Conservation (phyloP, 176 grass and related monocot genomes). For the Bonia amplexicaulis region DNA sequence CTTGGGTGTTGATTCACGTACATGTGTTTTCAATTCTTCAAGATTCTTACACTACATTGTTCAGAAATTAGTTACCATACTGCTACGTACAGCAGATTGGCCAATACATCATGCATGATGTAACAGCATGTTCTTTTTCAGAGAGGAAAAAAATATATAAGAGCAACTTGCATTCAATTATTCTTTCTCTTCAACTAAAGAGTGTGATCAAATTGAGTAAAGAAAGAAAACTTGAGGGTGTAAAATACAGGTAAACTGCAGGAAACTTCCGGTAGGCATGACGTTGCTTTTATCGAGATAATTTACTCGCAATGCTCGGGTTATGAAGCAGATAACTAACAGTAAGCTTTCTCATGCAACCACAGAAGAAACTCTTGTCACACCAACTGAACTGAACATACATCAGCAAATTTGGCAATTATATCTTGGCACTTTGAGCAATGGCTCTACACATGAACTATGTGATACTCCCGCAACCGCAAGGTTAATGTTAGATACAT, state of each 20-base stretch:
- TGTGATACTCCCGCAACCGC: neutral
- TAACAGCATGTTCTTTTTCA: neutral
- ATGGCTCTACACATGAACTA: neutral
- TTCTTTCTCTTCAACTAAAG: neutral
- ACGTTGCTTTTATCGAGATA: neutral
- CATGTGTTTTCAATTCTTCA: neutral
- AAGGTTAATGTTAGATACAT: neutral
- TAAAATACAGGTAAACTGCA: neutral
- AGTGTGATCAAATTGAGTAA: neutral
- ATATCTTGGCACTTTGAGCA: neutral
- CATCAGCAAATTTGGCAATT: neutral
- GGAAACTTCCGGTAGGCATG: neutral
- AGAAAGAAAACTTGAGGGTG: neutral
- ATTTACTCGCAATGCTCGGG: neutral
- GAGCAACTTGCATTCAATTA: neutral
- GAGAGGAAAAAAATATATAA: neutral
- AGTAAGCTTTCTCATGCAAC: neutral
- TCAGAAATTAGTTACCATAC: slow-evolving; percentile 1
- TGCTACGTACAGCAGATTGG: slow-evolving; percentile 1
- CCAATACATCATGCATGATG: neutral
- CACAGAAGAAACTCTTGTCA: neutral
- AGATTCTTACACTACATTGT: neutral
- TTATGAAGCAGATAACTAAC: neutral
- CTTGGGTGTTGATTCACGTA: neutral
- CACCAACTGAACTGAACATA: neutral